Percentiles rank a stretch among this genome's conserved stretches.
Evolutionary conservation across 2,329 filamentous ascomycete genomes (phyloP).

Genomic region (Ceratocystis harringtonii): DNA sequence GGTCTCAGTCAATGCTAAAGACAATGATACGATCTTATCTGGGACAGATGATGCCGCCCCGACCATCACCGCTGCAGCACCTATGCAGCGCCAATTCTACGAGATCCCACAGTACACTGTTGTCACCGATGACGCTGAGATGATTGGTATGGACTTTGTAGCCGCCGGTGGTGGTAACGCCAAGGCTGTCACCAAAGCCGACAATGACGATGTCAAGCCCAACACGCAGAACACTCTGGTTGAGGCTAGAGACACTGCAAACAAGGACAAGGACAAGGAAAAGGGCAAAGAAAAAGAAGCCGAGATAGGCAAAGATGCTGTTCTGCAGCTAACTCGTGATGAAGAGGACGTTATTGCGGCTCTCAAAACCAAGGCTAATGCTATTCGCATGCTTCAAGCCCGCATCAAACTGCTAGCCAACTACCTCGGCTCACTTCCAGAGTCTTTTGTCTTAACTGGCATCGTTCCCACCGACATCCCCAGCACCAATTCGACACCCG

Average conservation of each 20-base stretch:
- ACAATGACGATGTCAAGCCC: conserved; percentile 22
- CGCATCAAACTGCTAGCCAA: conserved; percentile 55
- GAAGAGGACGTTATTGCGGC: conserved; percentile 48
- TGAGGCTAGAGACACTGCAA: conserved; percentile 18
- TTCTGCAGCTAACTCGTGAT: conserved; percentile 35
- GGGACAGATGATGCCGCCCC: conserved; percentile 40
- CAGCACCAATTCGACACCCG: conserved; percentile 27
- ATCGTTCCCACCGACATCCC: conserved; percentile 26
- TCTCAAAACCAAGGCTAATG: conserved; percentile 78
- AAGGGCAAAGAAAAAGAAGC: conserved; percentile 20
- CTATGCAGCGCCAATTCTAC: conserved; percentile 56
- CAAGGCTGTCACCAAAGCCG: conserved; percentile 35
- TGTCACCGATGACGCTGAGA: conserved; percentile 89
- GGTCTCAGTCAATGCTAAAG: conserved; percentile 53
- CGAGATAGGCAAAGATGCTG: conserved; percentile 21
- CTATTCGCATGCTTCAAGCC: conserved; percentile 80
- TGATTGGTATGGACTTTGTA: conserved; percentile 93
- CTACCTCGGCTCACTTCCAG: conserved; percentile 61
- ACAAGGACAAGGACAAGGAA: conserved; percentile 20
- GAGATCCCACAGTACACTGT: conserved; percentile 66
- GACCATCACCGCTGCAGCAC: conserved; percentile 34
- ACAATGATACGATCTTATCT: conserved; percentile 25
- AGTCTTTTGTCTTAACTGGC: conserved; percentile 37
- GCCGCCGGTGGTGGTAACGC: conserved; percentile 74
- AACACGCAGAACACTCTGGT: neutral